These are phyloP conservation scores for Herpotrichia juniperi DNA, from an alignment of 2,329 filamentous ascomycete species.

Conservation along the genomic window DNA sequence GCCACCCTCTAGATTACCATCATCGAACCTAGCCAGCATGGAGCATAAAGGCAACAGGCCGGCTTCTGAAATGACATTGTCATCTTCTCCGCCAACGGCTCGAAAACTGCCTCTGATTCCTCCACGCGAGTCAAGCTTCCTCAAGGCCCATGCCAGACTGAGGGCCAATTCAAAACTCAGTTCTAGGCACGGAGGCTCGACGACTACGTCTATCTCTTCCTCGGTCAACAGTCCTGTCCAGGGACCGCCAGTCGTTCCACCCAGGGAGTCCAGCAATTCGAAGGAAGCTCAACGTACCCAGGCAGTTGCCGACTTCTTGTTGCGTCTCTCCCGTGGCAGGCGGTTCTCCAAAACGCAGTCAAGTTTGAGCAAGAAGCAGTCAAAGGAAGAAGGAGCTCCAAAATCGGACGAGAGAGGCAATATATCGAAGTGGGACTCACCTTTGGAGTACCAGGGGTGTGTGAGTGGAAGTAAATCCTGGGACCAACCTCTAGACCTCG, in stretches of 20 bases:
- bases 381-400: background rate
- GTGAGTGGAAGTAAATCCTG: background rate
- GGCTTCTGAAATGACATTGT: constrained; percentile 18
- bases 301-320: constrained; percentile 32
- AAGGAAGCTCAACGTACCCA: constrained; percentile 38
- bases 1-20: constrained; percentile 20
- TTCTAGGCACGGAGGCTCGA: constrained; percentile 22
- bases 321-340: constrained; percentile 24
- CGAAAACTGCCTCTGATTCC: constrained; percentile 17
- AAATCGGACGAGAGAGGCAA: background rate
- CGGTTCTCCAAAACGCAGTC: constrained; percentile 21
- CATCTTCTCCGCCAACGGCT: constrained; percentile 19
- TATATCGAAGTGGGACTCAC: background rate
- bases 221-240: constrained; percentile 24
- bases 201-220: constrained; percentile 28
- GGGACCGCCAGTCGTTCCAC: constrained; percentile 31
- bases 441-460: background rate
- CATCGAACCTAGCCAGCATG: constrained; percentile 6
- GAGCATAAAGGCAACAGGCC: constrained; percentile 12
- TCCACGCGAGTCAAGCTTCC: constrained; percentile 25
- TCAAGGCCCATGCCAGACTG: constrained; percentile 18
- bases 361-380: constrained; percentile 47
- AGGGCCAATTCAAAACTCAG: constrained; percentile 27
- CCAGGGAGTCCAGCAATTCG: constrained; percentile 38
- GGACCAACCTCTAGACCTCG: background rate